Conservation (phyloP, 257 asterid species). For the Catharanthus roseus region DNA sequence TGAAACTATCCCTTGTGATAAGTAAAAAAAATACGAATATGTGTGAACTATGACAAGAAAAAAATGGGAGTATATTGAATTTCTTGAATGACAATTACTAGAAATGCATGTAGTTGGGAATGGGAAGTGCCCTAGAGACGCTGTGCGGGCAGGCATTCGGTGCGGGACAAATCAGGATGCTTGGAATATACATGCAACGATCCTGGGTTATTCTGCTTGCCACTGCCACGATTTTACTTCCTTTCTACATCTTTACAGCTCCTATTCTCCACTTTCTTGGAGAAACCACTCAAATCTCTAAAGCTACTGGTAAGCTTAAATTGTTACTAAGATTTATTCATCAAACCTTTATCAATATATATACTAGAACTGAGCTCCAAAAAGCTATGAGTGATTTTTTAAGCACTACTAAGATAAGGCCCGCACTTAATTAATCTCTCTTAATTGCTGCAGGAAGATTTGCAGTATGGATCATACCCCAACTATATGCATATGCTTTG, state of each 20-base stretch:
- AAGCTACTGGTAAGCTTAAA: slow-evolving; percentile 63
- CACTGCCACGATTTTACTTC: slow-evolving; percentile 46
- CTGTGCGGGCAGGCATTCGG: slow-evolving; percentile 86
- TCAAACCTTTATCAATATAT: too few relatives aligned
- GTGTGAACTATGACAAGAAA: too few relatives aligned
- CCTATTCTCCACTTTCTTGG: slow-evolving; percentile 61
- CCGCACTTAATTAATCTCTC: neutral
- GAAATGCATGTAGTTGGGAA: slow-evolving; percentile 54
- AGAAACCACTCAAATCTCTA: slow-evolving; percentile 46
- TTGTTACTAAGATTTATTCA: too few relatives aligned
- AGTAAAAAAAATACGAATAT: too few relatives aligned
- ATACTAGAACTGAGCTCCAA: too few relatives aligned
- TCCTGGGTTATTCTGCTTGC: slow-evolving; percentile 69
- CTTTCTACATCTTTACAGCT: slow-evolving; percentile 59
- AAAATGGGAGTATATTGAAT: too few relatives aligned
- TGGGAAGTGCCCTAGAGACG: slow-evolving; percentile 88
- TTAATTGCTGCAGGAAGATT: slow-evolving; percentile 56
- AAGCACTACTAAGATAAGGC: too few relatives aligned
- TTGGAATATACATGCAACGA: slow-evolving; percentile 79
- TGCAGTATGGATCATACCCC: slow-evolving; percentile 76
- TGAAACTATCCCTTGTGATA: too few relatives aligned
- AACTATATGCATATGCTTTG: slow-evolving; percentile 66
- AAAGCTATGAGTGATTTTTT: too few relatives aligned
- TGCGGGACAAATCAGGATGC: slow-evolving; percentile 68
- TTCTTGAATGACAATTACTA: neutral